These are phyloP conservation scores for Fusarium sororula DNA, from an alignment of 2,329 filamentous ascomycete genomes.

Conservation along the genomic window DNA sequence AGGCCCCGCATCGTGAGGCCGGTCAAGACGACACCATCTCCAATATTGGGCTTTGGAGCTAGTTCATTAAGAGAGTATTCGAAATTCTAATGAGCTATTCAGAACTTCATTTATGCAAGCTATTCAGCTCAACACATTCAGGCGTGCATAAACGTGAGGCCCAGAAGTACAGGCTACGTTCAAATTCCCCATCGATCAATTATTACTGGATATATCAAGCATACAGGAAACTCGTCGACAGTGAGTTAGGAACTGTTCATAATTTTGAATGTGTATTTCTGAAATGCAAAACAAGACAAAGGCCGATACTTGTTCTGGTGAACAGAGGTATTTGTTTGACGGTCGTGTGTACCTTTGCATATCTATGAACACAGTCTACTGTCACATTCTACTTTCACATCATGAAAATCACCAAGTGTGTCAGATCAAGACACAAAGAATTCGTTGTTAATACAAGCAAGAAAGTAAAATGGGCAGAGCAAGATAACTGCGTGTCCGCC, in stretches of 20 bases:
- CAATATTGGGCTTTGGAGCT: too few relatives aligned
- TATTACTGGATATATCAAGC: rapidly evolving
- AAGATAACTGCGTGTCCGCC: neutral
- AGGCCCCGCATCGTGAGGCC: neutral
- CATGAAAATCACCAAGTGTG: too few relatives aligned
- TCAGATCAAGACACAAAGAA: neutral
- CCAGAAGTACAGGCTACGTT: neutral
- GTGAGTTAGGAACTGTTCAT: rapidly evolving
- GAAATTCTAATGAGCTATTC: too few relatives aligned
- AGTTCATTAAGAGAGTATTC: too few relatives aligned
- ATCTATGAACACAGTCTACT: neutral
- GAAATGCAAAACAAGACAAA: neutral
- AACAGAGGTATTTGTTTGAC: rapidly evolving
- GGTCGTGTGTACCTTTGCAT: neutral
- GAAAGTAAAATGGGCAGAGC: neutral
- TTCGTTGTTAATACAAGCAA: neutral
- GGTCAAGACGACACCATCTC: too few relatives aligned
- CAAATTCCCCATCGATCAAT: neutral
- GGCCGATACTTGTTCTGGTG: neutral
- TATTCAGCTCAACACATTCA: too few relatives aligned
- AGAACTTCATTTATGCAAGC: too few relatives aligned
- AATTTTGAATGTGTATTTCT: neutral
- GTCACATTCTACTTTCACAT: rapidly evolving
- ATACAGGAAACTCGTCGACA: rapidly evolving
- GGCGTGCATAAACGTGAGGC: too few relatives aligned